Evolutionary conservation across 163 green algal genomes (phyloP).

Genomic region (Chloromonas sp.): DNA sequence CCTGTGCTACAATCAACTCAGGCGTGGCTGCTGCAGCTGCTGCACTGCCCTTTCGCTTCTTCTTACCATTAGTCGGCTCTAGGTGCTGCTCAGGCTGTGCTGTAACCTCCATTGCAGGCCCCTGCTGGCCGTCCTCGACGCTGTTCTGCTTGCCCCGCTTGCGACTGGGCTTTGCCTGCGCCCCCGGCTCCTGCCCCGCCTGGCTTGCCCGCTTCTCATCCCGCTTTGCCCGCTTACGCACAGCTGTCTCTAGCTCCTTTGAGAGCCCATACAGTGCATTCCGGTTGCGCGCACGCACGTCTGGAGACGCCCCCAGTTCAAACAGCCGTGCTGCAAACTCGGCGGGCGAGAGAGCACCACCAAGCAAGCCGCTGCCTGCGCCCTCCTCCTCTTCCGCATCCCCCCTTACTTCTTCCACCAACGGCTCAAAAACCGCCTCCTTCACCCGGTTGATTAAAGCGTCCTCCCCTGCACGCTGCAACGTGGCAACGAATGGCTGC

Average conservation of each 20-base stretch:
- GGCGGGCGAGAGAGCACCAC: neutral
- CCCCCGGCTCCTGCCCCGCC: too few relatives aligned
- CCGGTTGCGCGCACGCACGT: slow-evolving; percentile 9
- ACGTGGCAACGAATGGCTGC: slow-evolving; percentile 49
- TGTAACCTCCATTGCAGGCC: too few relatives aligned
- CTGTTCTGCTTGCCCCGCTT: too few relatives aligned
- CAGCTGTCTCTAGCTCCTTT: slow-evolving; percentile 9
- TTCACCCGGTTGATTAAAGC: slow-evolving; percentile 47
- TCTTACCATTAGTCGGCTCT: too few relatives aligned
- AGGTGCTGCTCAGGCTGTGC: too few relatives aligned
- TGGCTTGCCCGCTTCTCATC: neutral
- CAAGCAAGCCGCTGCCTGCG: neutral
- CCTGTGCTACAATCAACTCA: too few relatives aligned
- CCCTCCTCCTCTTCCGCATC: slow-evolving; percentile 9
- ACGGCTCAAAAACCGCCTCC: slow-evolving; percentile 52
- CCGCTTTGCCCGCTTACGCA: slow-evolving; percentile 5
- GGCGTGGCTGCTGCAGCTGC: too few relatives aligned
- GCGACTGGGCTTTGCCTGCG: too few relatives aligned
- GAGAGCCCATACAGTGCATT: slow-evolving; percentile 9
- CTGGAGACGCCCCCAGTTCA: slow-evolving; percentile 8
- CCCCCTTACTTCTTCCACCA: slow-evolving; percentile 35
- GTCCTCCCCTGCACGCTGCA: slow-evolving; percentile 32
- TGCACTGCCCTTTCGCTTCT: too few relatives aligned
- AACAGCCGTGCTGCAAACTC: slow-evolving; percentile 15
- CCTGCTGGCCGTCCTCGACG: too few relatives aligned